phyloP scores from a whole-genome alignment of 75 land plant species.

The Larix kaempferi region DNA sequence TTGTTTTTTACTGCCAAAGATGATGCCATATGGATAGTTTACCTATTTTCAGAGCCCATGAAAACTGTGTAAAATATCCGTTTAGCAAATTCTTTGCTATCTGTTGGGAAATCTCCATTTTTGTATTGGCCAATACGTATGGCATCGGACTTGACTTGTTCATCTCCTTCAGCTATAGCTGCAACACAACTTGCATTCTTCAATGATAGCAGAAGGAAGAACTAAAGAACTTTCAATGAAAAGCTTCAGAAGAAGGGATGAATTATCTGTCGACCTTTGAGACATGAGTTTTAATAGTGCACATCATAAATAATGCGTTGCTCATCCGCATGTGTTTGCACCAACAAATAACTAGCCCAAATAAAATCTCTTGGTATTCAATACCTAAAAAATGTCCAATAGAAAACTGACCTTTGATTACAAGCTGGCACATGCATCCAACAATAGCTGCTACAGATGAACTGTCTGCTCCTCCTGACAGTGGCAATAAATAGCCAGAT shows the following conservation, averaged over 20 bases:
- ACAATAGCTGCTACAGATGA: slow-evolving; percentile 99
- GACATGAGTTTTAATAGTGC: not conserved
- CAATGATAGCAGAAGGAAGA: not conserved
- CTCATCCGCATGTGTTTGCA: not conserved
- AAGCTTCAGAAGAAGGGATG: not conserved
- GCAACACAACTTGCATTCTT: slow-evolving; percentile 16
- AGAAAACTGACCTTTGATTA: slow-evolving; percentile 65
- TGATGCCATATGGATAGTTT: not conserved
- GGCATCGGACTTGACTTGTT: slow-evolving; percentile 88
- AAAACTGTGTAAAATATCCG: slow-evolving; percentile 87
- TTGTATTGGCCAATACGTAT: slow-evolving; percentile 80
- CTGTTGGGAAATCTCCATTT: slow-evolving; percentile 68
- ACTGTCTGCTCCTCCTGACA: slow-evolving; percentile 99
- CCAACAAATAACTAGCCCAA: not conserved
- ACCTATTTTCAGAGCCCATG: slow-evolving; percentile 99
- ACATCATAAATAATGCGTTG: not conserved
- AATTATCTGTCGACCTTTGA: not conserved
- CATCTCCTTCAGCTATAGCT: slow-evolving; percentile 81
- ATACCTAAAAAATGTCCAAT: not conserved
- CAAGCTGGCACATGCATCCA: slow-evolving; percentile 99
- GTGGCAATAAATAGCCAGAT: slow-evolving; percentile 96
- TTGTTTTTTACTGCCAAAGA: not conserved
- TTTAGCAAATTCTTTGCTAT: slow-evolving; percentile 89
- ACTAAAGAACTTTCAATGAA: not conserved
- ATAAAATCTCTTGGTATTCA: not conserved